Evolutionary conservation across 2,329 filamentous ascomycete genomes (phyloP).

Genomic region (Emydomyces testavorans): DNA sequence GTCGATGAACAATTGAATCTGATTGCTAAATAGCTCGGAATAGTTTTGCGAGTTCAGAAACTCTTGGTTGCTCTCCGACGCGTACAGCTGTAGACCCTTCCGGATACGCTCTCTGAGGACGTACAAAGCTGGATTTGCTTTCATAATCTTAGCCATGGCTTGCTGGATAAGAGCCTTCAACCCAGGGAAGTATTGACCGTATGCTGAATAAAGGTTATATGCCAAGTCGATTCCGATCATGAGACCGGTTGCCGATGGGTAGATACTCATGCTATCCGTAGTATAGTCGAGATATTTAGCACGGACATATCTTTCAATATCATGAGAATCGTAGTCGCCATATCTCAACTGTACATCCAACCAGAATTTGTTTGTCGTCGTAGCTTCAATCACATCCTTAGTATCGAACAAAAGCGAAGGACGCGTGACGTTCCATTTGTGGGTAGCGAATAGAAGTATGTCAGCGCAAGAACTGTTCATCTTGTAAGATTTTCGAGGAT

Average conservation of each 20-base stretch:
- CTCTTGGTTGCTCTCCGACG: slow-evolving; percentile 97
- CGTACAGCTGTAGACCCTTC: slow-evolving; percentile 94
- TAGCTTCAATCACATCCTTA: slow-evolving; percentile 87
- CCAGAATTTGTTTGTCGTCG: slow-evolving; percentile 99
- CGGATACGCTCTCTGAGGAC: slow-evolving; percentile 94
- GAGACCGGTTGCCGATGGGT: slow-evolving; percentile 87
- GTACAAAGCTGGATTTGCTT: slow-evolving; percentile 92
- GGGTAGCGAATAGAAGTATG: slow-evolving; percentile 88
- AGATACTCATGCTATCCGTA: slow-evolving; percentile 96
- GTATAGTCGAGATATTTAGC: slow-evolving; percentile 99
- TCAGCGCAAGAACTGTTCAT: slow-evolving; percentile 99
- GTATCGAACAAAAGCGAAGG: slow-evolving; percentile 91
- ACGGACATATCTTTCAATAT: slow-evolving; percentile 93
- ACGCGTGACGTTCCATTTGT: slow-evolving; percentile 96
- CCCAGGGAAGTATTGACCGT: slow-evolving; percentile 97
- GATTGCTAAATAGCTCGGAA: slow-evolving; percentile 96
- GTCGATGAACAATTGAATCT: slow-evolving; percentile 97
- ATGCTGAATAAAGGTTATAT: slow-evolving; percentile 96
- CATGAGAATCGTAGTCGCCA: slow-evolving; percentile 96
- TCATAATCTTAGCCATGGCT: slow-evolving; percentile 99
- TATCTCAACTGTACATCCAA: slow-evolving; percentile 93
- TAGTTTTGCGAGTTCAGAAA: slow-evolving; percentile 99
- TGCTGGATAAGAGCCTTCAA: slow-evolving; percentile 91
- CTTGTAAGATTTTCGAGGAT: slow-evolving; percentile 98
- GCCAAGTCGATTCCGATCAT: slow-evolving; percentile 98